phyloP scores from a whole-genome alignment of 2,329 filamentous ascomycete genomes.

The Allantophomopsis cytisporea region DNA sequence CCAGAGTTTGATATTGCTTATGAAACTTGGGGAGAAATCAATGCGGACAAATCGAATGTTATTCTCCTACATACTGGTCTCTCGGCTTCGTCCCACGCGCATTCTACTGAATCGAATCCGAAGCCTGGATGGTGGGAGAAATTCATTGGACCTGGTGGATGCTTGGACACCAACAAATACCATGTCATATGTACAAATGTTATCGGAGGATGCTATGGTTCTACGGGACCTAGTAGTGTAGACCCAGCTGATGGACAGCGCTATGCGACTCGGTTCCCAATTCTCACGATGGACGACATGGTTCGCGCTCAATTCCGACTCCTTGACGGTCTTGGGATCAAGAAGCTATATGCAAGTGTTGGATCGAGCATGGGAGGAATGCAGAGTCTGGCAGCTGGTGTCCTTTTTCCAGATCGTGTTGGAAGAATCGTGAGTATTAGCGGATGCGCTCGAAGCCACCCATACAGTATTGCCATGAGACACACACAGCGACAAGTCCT shows the following conservation, averaged over 20 bases:
- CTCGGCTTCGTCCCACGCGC: conserved; percentile 93
- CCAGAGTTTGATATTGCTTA: conserved; percentile 84
- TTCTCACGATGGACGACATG: conserved; percentile 95
- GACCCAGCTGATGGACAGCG: conserved; percentile 79
- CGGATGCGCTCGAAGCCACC: conserved; percentile 86
- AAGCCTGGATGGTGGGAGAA: conserved; percentile 98
- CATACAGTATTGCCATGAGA: conserved; percentile 97
- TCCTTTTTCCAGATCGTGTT: conserved; percentile 71
- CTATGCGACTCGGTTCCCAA: conserved; percentile 91
- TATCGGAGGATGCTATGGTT: conserved; percentile 89
- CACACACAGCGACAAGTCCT: conserved; percentile 95
- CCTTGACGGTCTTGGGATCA: conserved; percentile 64
- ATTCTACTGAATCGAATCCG: conserved; percentile 75
- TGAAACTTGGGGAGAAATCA: conserved; percentile 80
- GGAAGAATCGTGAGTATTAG: conserved; percentile 77
- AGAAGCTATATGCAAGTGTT: conserved; percentile 78
- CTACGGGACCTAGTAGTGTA: conserved; percentile 76
- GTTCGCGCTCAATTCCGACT: conserved; percentile 88
- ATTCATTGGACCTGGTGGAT: conserved; percentile 81
- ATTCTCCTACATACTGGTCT: conserved; percentile 89
- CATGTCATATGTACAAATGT: conserved; percentile 95
- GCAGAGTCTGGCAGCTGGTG: conserved; percentile 83
- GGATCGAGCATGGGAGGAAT: conserved; percentile 98
- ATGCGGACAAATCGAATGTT: conserved; percentile 70
- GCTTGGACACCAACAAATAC: conserved; percentile 83